Base-by-base conservation (phyloP, 2,329 filamentous ascomycete genomes). In the Colletotrichum caudatum region DNA sequence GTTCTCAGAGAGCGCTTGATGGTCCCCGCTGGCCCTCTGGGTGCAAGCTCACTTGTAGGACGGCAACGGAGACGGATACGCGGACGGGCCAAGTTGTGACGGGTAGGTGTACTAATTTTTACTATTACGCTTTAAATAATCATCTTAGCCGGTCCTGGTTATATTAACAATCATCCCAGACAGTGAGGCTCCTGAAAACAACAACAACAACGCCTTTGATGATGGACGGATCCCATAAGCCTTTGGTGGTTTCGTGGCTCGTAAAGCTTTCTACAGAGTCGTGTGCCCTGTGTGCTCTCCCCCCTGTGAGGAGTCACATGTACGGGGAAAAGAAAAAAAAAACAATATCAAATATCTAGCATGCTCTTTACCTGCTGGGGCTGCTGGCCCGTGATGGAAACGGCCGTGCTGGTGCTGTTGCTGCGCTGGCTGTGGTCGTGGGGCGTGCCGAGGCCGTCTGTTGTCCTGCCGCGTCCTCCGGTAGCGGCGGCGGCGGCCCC, bases 301-400 rank as follows among this genome's bases (percentile, higher is more conserved):
- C 29, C 29, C 29, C 3, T 29, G 29, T 29, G 5, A 41, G 7
- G 44, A 20, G 3, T 35, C n/a, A 16, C 26, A n/a, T 37, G 4
- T 23, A 50, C 35, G 35, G n/a, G n/a, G n/a, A n/a, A 14, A 46
- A 18, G 39, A 18, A 5, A 18, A 16, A 18, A 41, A 20, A 44
- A 44, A 44, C 23, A 51, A 18, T 11, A 29, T 66, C 78, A 90
- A 18, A 90, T 76, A 75, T 90, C 88, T 75, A 90, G 74, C 88
- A 90, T 90, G 76, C 88, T 90, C 75, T 81, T 82, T 7, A 89
- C 79, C 75, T 88, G 84, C 76, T 88, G 86, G n/a, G 87, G 86
- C 65, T 83, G 86, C 66, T 83, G 69, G 26, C 78, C 81, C 8
- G 77, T 81, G 16, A 85, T 79, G 6, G 86, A 88, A 57, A 82